phyloP scores from a whole-genome alignment of 768 basidiomycete genomes.

The Pholiota molesta region DNA sequence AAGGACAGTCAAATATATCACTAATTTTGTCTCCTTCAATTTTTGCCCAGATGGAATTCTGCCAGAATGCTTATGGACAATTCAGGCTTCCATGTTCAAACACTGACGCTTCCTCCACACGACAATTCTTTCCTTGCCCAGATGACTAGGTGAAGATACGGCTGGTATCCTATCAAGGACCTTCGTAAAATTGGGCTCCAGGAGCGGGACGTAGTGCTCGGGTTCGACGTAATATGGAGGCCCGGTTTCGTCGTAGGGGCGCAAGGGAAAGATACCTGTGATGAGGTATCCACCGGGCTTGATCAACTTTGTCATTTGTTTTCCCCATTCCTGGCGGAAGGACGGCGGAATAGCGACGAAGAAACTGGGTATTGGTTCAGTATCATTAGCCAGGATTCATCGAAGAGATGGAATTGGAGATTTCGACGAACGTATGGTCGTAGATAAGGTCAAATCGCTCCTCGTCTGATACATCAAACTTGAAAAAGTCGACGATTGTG shows the following conservation, averaged over 20 bases:
- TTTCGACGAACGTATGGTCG: constrained; percentile 59
- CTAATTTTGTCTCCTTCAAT: too few relatives aligned
- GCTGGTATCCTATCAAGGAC: constrained; percentile 55
- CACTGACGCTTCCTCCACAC: constrained; percentile 63
- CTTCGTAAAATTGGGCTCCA: constrained; percentile 54
- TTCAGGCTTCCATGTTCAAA: too few relatives aligned
- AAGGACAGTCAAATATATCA: too few relatives aligned
- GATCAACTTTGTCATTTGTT: constrained; percentile 54
- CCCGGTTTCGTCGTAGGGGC: constrained; percentile 44
- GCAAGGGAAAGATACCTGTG: constrained; percentile 60
- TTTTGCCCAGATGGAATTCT: too few relatives aligned
- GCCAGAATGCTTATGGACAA: too few relatives aligned
- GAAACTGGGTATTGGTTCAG: constrained; percentile 43
- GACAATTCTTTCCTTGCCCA: constrained; percentile 52
- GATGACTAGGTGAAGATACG: constrained; percentile 40
- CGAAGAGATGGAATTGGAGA: not conserved
- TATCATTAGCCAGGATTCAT: not conserved
- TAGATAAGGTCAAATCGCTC: constrained; percentile 59
- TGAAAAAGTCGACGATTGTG: constrained; percentile 58
- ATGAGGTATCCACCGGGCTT: constrained; percentile 68
- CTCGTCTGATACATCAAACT: constrained; percentile 35
- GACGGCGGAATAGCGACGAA: constrained; percentile 72
- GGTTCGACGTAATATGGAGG: constrained; percentile 66
- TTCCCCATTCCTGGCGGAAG: constrained; percentile 57
- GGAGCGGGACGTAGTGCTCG: constrained; percentile 55